Percentiles rank a stretch among this genome's conserved stretches.
These are phyloP conservation scores for Panicum virgatum DNA, from an alignment of 202 grass and related monocot genomes.

Conservation along the genomic window DNA sequence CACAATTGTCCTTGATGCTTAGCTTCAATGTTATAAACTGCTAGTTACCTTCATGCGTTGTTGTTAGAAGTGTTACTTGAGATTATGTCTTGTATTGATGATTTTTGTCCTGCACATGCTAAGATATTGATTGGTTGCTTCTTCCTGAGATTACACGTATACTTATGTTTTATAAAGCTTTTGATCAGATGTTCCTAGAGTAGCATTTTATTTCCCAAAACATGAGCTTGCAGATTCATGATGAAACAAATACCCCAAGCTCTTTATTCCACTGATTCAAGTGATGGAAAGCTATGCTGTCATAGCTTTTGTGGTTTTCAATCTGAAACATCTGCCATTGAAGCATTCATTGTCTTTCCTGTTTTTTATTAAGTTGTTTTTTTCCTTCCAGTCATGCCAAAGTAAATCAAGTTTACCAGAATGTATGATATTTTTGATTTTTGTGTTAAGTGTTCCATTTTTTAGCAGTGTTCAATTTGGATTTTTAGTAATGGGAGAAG, in stretches of 20 bases:
- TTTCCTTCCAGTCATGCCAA: too few relatives aligned
- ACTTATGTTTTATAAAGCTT: background rate
- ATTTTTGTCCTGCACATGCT: too few relatives aligned
- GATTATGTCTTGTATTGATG: background rate
- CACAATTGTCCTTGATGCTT: background rate
- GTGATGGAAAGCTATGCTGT: conserved; percentile 36
- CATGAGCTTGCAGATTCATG: conserved; percentile 37
- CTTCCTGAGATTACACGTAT: background rate
- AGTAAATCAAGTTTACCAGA: too few relatives aligned
- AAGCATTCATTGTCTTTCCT: background rate
- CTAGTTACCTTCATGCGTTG: background rate
- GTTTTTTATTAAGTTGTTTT: background rate
- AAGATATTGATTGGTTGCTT: too few relatives aligned
- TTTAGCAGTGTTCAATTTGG: background rate
- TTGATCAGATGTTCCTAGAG: background rate
- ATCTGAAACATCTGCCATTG: conserved; percentile 42
- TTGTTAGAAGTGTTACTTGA: background rate
- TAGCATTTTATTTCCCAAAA: background rate
- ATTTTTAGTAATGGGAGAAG: conserved; percentile 26
- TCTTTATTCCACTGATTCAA: conserved; percentile 33
- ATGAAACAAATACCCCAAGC: conserved; percentile 39
- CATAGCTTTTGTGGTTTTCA: conserved; percentile 55
- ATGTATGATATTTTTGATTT: background rate
- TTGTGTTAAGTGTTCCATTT: too few relatives aligned
- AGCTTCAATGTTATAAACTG: background rate